Conservation (phyloP, 73 alveolate species). For the Diophrys appendiculata region DNA sequence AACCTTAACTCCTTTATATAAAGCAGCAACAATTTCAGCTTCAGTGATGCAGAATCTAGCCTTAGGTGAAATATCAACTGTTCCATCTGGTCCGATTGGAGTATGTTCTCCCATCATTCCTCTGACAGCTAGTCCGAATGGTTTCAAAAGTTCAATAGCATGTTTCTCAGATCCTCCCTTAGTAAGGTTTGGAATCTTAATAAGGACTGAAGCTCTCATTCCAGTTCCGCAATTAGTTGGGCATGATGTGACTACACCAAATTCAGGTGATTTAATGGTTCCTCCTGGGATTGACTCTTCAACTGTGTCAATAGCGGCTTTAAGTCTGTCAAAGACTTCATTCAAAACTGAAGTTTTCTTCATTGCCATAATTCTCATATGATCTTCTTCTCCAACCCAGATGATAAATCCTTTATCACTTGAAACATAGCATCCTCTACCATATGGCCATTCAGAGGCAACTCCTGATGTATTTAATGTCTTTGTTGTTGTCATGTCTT, state of each 20-base stretch:
- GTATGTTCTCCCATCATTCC: too few species aligned
- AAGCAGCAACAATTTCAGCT: too few species aligned
- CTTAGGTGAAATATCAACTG: too few species aligned
- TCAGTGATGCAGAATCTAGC: too few species aligned
- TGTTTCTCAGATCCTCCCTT: too few species aligned
- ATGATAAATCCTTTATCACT: too few species aligned
- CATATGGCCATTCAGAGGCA: too few species aligned
- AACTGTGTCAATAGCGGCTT: constrained; percentile 2
- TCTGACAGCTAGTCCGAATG: too few species aligned
- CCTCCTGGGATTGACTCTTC: constrained; percentile 18
- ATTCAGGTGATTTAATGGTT: constrained; percentile 5
- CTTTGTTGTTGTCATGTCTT: too few species aligned
- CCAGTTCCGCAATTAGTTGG: constrained; percentile 19
- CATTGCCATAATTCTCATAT: constrained; percentile 20
- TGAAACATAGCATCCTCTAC: constrained; percentile 5
- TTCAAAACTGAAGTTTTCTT: constrained; percentile 17
- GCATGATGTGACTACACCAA: constrained; percentile 17
- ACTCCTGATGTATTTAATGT: neutral
- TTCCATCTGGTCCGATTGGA: too few species aligned
- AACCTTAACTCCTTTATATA: too few species aligned
- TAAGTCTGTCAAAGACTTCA: constrained; percentile 20
- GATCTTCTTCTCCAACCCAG: constrained; percentile 47
- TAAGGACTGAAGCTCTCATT: constrained; percentile 10
- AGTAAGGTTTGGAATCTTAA: constrained; percentile 15
- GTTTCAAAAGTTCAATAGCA: too few species aligned